Evolutionary conservation across 2,329 filamentous ascomycete genomes (phyloP).

Genomic region (Aureobasidium sp.): DNA sequence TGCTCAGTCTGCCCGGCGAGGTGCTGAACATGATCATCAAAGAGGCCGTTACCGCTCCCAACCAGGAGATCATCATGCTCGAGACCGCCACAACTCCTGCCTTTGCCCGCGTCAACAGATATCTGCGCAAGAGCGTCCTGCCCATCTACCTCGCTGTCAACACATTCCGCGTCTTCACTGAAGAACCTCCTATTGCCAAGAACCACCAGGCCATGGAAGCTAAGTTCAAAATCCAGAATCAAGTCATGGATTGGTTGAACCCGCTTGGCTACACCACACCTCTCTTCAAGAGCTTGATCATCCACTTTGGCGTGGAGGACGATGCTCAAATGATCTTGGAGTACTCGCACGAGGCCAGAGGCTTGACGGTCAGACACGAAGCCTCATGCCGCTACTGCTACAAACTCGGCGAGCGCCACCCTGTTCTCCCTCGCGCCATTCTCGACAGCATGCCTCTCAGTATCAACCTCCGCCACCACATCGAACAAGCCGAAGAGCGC

Average conservation of each 20-base stretch:
- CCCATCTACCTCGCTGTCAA: not conserved
- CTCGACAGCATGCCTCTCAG: not conserved
- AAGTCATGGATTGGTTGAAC: not conserved
- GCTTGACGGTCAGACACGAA: not conserved
- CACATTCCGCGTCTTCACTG: not conserved
- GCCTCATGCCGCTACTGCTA: not conserved
- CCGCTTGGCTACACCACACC: not conserved
- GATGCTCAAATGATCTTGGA: not conserved
- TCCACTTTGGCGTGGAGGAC: not conserved
- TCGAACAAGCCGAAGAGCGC: not conserved
- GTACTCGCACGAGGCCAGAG: not conserved
- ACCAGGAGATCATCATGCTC: not conserved
- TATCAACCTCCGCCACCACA: not conserved
- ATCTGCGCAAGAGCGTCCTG: not conserved
- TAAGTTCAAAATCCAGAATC: not conserved
- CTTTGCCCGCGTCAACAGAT: not conserved
- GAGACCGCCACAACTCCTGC: not conserved
- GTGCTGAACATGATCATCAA: not conserved
- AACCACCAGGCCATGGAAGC: not conserved
- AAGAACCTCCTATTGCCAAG: not conserved
- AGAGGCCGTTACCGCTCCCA: not conserved
- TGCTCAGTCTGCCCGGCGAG: not conserved
- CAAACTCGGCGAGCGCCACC: not conserved
- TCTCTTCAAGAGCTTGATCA: not conserved
- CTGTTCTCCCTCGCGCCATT: not conserved